Percentiles rank a stretch among this genome's conserved stretches.
phyloP scores from a whole-genome alignment of 2,329 filamentous ascomycete species.

The Lasiodiplodia sp. region DNA sequence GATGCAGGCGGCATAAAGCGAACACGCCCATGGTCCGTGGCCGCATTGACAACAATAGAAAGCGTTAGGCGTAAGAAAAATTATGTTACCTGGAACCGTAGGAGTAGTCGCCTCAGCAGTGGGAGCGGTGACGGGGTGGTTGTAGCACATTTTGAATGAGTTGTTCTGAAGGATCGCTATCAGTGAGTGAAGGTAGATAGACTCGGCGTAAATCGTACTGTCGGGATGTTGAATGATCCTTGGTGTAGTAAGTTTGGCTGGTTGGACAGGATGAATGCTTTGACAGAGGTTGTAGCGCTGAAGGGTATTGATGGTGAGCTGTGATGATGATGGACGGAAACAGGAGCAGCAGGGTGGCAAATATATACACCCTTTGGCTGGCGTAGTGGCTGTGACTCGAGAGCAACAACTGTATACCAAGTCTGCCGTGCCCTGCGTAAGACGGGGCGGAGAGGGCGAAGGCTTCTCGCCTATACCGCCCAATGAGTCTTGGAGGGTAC shows the following conservation, averaged over 20 bases:
- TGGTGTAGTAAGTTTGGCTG: not conserved
- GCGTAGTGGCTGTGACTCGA: not conserved
- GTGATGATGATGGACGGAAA: not conserved
- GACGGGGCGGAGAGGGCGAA: not conserved
- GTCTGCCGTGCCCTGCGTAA: constrained; percentile 15
- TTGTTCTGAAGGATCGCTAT: not conserved
- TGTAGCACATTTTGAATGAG: not conserved
- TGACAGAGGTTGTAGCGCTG: not conserved
- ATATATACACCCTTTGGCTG: not conserved
- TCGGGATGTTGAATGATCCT: not conserved
- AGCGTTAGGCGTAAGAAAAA: constrained; percentile 10
- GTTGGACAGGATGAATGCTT: not conserved
- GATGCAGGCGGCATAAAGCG: constrained; percentile 9
- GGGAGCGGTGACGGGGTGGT: not conserved
- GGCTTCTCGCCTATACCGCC: constrained; percentile 19
- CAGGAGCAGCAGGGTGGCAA: not conserved
- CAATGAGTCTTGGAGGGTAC: not conserved
- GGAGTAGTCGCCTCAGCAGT: not conserved
- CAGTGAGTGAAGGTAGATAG: not conserved
- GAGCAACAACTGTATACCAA: not conserved
- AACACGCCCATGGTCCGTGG: not conserved
- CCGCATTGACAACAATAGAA: constrained; percentile 25
- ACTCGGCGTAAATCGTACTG: not conserved
- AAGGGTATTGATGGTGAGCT: not conserved
- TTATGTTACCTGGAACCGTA: constrained; percentile 9